Evolutionary conservation across 176 grass and related monocot genomes (phyloP).

Genomic region (Bromus sterilis): DNA sequence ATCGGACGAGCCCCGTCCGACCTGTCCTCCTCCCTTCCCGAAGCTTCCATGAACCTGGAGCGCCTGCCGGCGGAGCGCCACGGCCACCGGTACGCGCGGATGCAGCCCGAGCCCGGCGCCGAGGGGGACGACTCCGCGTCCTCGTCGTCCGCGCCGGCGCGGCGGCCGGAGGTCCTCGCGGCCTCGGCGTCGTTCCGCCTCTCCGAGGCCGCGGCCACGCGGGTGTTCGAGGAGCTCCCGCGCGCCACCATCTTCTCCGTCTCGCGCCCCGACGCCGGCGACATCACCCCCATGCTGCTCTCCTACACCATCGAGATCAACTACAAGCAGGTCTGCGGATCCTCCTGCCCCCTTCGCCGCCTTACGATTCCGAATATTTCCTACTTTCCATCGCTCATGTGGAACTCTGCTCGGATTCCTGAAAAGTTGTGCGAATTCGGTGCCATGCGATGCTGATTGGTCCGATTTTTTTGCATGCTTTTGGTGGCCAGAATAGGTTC

Average conservation of each 20-base stretch:
- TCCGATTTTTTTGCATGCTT: background rate
- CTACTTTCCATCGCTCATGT: background rate
- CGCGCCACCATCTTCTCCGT: conserved; percentile 59
- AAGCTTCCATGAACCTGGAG: conserved; percentile 45
- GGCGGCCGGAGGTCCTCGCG: conserved; percentile 47
- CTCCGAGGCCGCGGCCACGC: conserved; percentile 38
- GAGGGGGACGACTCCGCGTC: background rate
- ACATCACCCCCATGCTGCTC: conserved; percentile 91
- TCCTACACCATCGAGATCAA: conserved; percentile 92
- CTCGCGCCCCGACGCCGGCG: conserved; percentile 78
- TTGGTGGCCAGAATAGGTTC: background rate
- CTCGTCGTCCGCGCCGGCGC: conserved; percentile 1
- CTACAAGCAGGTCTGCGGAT: conserved; percentile 75
- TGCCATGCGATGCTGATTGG: background rate
- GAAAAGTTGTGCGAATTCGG: background rate
- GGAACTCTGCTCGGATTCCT: background rate
- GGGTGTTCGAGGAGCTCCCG: conserved; percentile 81
- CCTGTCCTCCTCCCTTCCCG: background rate
- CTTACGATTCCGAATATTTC: background rate
- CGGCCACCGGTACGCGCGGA: conserved; percentile 44
- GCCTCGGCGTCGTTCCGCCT: conserved; percentile 55
- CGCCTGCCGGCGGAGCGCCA: conserved; percentile 26
- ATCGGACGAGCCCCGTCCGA: conserved; percentile 8
- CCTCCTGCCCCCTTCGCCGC: background rate
- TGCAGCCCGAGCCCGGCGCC: conserved; percentile 26